Conservation (phyloP, 2,329 filamentous ascomycete genomes). For the Fusarium annulatum region DNA sequence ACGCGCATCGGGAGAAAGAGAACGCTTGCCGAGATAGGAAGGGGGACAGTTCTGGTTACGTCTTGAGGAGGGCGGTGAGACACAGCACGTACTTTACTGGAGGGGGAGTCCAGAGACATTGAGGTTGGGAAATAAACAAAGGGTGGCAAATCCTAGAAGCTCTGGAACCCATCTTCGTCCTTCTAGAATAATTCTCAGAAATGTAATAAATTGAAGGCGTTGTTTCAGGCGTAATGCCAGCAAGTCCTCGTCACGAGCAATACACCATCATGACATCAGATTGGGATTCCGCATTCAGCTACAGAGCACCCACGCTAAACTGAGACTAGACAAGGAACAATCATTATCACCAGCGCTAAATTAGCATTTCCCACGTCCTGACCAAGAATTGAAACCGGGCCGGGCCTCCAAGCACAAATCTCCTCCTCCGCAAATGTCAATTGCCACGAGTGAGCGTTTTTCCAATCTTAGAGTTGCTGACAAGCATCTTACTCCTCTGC, state of each 20-base stretch:
- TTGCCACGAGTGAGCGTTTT: conserved; percentile 2
- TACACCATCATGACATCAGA: conserved; percentile 3
- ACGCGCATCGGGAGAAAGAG: background rate
- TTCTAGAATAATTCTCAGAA: background rate
- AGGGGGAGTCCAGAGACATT: background rate
- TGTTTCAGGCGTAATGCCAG: background rate
- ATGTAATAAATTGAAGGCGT: background rate
- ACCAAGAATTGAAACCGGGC: conserved; percentile 8
- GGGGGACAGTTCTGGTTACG: background rate
- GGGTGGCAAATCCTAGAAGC: conserved; percentile 12
- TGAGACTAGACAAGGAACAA: background rate
- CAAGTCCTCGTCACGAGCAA: background rate
- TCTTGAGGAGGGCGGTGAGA: conserved; percentile 3
- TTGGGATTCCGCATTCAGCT: background rate
- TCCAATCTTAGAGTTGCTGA: conserved; percentile 2
- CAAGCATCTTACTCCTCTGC: conserved; percentile 7
- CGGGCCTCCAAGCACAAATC: background rate
- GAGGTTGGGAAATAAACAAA: background rate
- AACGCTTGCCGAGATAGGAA: background rate
- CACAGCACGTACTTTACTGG: background rate
- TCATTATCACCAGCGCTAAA: background rate
- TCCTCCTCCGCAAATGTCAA: background rate
- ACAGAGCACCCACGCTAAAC: background rate
- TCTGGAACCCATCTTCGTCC: background rate
- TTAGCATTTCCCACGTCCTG: background rate